A percentile compares a stretch with the other conserved stretches of the same genome.
phyloP scores from a whole-genome alignment of 768 basidiomycete species.

The Mycena haematopus region DNA sequence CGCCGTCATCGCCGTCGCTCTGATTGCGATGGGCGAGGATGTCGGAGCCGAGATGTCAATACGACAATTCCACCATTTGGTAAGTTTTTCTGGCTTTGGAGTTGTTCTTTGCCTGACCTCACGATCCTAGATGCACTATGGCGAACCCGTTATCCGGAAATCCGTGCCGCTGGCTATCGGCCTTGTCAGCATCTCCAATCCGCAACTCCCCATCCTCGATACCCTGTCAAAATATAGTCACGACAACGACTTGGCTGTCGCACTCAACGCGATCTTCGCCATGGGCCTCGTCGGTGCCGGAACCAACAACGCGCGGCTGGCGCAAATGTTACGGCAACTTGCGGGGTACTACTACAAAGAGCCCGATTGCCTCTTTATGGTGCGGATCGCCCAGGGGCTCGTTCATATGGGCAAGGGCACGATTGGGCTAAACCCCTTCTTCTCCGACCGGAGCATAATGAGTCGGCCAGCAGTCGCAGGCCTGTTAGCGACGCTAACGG shows the following conservation, averaged over 20 bases:
- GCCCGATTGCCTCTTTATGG: slow-evolving; percentile 95
- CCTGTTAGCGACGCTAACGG: slow-evolving; percentile 83
- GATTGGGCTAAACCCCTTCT: slow-evolving; percentile 96
- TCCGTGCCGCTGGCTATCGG: slow-evolving; percentile 94
- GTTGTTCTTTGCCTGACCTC: slow-evolving; percentile 28
- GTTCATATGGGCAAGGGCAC: slow-evolving; percentile 99
- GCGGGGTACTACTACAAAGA: slow-evolving; percentile 99
- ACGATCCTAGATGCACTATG: slow-evolving; percentile 91
- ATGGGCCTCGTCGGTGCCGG: slow-evolving; percentile 99
- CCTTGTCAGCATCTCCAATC: slow-evolving; percentile 94
- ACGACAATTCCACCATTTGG: slow-evolving; percentile 95
- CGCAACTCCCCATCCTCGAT: slow-evolving; percentile 92
- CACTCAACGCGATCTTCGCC: slow-evolving; percentile 95
- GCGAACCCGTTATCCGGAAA: slow-evolving; percentile 91
- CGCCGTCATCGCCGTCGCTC: slow-evolving; percentile 90
- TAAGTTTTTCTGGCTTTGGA: slow-evolving; percentile 44
- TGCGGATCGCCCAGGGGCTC: slow-evolving; percentile 92
- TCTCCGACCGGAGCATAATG: slow-evolving; percentile 90
- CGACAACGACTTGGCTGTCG: slow-evolving; percentile 97
- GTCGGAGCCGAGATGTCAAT: slow-evolving; percentile 98
- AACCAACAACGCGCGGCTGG: slow-evolving; percentile 97
- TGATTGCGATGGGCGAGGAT: slow-evolving; percentile 98
- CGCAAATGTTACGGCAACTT: slow-evolving; percentile 96
- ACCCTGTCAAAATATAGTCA: slow-evolving; percentile 99
- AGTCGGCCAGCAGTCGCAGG: slow-evolving; percentile 89